Evolutionary conservation across 176 grass and related monocot species (phyloP), one percentile per base, ranked within the genome.

Genomic region (Lolium multiflorum): DNA sequence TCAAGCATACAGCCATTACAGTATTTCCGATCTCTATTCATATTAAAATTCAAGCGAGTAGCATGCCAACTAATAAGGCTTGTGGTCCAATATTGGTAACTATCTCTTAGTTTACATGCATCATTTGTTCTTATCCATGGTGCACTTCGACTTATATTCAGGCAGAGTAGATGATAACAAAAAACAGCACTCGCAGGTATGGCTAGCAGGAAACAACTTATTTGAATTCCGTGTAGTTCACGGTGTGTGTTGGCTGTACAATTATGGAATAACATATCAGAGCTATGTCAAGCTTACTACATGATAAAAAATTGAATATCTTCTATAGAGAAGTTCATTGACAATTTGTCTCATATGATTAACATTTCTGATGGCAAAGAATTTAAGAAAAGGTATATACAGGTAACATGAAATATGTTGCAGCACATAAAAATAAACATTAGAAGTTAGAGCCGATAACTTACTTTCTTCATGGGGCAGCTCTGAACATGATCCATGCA

Each of bases 401-500:
- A 0, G 10, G 54, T 25, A 82, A 39, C 43, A 86, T 5, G 13
- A 38, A 81, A 80, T 62, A 67, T 41, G 3, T 9, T 81, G 21
- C 17, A 14, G 49, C 8, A 54, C 11, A 69, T 4, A 47, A 88
- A 88, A 88, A 60, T 17, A 35, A 81, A 84, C 31, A 6, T 47
- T 64, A 76, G 28, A 81, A 37, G 44, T 63, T 65, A 47, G 56
- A 93, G 54, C 12, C 24, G 15, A 68, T 49, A 84, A 46, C 97
- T 99, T 96, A 99, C 97, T 99, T 96, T 92, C 93, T 94, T 99
- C 97, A 81, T 94, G 90, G 26, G 94, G 94, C 66, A 99, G 92
- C 41, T 92, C 97, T 99, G 92, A 11, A 82, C 77, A 90, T 87
- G 60, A 72, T 75, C 78, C 86, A 82, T 79, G 62, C 64, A 87